Percentiles rank a stretch among this genome's conserved stretches.
Evolutionary conservation across 78 protist species (phyloP).

Genomic region (Dictyostelium brefeldianum): DNA sequence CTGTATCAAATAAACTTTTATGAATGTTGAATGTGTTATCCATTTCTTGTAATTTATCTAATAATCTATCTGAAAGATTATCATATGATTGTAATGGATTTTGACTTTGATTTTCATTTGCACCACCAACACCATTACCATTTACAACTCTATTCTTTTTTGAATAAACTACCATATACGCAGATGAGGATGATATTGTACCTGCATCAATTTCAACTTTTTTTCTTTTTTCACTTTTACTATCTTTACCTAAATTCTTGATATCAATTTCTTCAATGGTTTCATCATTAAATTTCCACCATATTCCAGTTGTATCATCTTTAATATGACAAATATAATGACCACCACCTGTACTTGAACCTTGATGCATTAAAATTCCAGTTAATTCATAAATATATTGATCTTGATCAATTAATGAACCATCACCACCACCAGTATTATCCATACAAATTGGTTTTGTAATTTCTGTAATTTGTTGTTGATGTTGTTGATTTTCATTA

Average conservation of each 20-base stretch:
- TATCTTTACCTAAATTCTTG: slow-evolving; percentile 20
- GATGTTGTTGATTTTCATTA: neutral
- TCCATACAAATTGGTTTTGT: neutral
- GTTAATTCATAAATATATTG: slow-evolving; percentile 37
- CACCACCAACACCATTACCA: neutral
- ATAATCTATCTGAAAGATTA: neutral
- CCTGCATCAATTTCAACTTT: slow-evolving; percentile 50
- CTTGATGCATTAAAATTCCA: slow-evolving; percentile 69
- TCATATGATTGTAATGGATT: neutral
- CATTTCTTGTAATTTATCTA: neutral
- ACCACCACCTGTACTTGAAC: slow-evolving; percentile 37
- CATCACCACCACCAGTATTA: neutral
- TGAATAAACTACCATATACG: slow-evolving; percentile 45
- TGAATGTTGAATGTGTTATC: neutral
- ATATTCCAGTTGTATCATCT: slow-evolving; percentile 31
- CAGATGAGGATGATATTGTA: slow-evolving; percentile 12
- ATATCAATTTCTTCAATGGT: neutral
- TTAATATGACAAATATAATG: slow-evolving; percentile 69
- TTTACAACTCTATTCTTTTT: slow-evolving; percentile 19
- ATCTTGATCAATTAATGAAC: neutral
- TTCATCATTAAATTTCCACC: slow-evolving; percentile 75
- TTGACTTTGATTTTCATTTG: no score
- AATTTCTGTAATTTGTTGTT: neutral
- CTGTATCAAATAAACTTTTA: neutral
- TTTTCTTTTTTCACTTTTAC: slow-evolving; percentile 1